A percentile compares a stretch with the other conserved stretches of the same genome.
Evolutionary conservation across 2,329 filamentous ascomycete genomes (phyloP).

Genomic region (Fusarium sublunatum): DNA sequence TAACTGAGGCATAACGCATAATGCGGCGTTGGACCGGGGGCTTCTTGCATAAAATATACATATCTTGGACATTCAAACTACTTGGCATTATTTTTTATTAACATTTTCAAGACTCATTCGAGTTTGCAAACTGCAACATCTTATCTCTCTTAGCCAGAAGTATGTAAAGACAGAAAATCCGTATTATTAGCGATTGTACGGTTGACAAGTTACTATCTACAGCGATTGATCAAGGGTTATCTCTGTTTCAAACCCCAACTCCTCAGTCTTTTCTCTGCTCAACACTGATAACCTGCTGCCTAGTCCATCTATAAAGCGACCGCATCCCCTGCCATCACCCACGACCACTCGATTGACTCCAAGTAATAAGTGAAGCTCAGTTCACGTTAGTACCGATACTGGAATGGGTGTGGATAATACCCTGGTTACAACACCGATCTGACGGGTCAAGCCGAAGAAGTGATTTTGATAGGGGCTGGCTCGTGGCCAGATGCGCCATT

Average conservation of each 20-base stretch:
- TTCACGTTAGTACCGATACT: constrained; percentile 1
- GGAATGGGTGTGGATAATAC: neutral
- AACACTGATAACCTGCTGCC: neutral
- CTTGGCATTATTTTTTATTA: neutral
- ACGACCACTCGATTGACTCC: neutral
- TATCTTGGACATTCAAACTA: neutral
- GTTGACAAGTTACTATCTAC: neutral
- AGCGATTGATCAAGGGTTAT: neutral
- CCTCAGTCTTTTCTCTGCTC: neutral
- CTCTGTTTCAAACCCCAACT: neutral
- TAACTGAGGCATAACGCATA: neutral
- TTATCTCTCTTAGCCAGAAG: neutral
- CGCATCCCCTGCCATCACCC: neutral
- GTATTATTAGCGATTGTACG: neutral
- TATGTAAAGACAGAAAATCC: neutral
- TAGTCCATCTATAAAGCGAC: neutral
- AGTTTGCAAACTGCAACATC: too few relatives aligned
- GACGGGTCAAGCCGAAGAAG: neutral
- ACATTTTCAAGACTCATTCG: too few relatives aligned
- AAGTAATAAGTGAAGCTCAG: neutral
- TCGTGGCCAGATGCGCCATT: neutral
- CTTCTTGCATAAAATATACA: constrained; percentile 1
- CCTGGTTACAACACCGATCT: constrained; percentile 3
- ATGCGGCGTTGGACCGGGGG: constrained; percentile 18
- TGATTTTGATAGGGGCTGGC: neutral